Evolutionary conservation across 805 yeast species (phyloP).

Genomic region (Teunomyces aglyptinius): DNA sequence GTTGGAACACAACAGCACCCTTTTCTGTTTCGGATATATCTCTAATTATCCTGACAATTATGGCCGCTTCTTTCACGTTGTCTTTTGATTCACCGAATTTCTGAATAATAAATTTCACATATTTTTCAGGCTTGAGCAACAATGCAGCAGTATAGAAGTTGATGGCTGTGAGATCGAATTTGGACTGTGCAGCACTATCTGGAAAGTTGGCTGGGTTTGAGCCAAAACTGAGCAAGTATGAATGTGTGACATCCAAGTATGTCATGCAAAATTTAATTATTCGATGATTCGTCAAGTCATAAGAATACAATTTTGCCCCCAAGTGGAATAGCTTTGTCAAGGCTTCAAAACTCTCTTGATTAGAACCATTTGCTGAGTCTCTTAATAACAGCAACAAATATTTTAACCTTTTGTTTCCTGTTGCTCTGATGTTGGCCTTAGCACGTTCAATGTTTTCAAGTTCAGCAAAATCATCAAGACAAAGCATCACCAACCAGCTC

Average conservation of each 20-base stretch:
- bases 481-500: conserved; percentile 33
- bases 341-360: conserved; percentile 34
- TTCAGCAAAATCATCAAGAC: conserved; percentile 36
- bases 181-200: conserved; percentile 11
- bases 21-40: conserved; percentile 27
- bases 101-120: conserved; percentile 21
- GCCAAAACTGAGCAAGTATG: conserved; percentile 17
- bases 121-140: conserved; percentile 31
- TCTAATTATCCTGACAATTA: conserved; percentile 28
- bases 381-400: conserved; percentile 27
- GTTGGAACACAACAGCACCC: conserved; percentile 18
- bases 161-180: conserved; percentile 22
- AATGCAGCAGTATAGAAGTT: conserved; percentile 37
- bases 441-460: conserved; percentile 23
- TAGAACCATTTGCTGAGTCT: conserved; percentile 25
- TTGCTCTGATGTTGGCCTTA: neutral
- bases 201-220: conserved; percentile 7
- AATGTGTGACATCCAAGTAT: conserved; percentile 33
- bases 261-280: conserved; percentile 27
- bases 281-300: conserved; percentile 20
- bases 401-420: conserved; percentile 36
- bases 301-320: conserved; percentile 29
- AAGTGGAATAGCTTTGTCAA: conserved; percentile 35
- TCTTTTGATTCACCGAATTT: conserved; percentile 22
- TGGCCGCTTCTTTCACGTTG: conserved; percentile 23